Conservation (phyloP, 305 asterid species). For the Ilex paraguariensis region DNA sequence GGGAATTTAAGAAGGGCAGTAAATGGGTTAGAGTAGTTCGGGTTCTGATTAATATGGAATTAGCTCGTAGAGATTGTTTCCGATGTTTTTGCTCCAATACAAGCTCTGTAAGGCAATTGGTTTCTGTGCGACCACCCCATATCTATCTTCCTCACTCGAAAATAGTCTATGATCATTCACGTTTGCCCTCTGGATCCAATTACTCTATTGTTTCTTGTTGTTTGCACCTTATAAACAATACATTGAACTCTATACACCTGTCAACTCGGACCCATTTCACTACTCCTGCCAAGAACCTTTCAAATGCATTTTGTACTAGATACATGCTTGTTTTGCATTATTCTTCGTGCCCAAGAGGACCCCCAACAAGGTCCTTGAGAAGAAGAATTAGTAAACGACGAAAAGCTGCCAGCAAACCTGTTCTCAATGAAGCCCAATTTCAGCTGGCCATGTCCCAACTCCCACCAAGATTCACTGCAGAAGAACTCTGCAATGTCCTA, state of each 20-base stretch:
- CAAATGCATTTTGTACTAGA: constrained; percentile 10
- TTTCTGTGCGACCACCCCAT: neutral
- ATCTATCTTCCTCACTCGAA: neutral
- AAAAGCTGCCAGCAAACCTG: constrained; percentile 62
- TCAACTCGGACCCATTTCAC: constrained; percentile 8
- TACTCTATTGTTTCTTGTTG: neutral
- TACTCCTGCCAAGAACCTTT: constrained; percentile 1
- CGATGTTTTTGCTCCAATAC: too few species aligned
- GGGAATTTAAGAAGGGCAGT: too few species aligned
- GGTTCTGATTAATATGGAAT: too few species aligned
- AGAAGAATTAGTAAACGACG: constrained; percentile 67
- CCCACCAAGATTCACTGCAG: constrained; percentile 72
- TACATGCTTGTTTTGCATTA: constrained; percentile 23
- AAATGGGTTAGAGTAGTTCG: too few species aligned
- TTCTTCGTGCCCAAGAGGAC: constrained; percentile 52
- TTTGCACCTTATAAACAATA: neutral
- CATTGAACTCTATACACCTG: neutral
- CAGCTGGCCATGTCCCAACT: constrained; percentile 44
- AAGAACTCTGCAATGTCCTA: constrained; percentile 66
- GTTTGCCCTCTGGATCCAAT: neutral
- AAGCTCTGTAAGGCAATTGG: too few species aligned
- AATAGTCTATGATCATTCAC: neutral
- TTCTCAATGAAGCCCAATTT: constrained; percentile 50
- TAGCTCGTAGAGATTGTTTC: too few species aligned
- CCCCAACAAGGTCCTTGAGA: constrained; percentile 66